Conservation (phyloP, 2,329 filamentous ascomycete species). For the Pseudogymnoascus sp. region DNA sequence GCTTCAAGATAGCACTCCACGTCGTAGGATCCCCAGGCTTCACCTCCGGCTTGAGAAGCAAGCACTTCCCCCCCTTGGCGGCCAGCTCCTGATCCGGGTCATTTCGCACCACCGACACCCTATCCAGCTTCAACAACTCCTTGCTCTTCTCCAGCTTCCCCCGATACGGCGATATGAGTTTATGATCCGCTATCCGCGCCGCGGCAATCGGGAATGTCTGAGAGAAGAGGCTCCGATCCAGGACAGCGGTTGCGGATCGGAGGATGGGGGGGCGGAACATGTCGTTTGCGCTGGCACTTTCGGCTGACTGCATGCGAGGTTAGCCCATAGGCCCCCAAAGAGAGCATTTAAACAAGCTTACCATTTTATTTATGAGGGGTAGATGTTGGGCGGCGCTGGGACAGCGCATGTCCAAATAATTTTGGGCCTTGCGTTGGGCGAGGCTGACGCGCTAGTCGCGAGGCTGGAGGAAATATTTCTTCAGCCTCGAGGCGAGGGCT, state of each 20-base stretch:
- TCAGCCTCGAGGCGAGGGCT: background rate
- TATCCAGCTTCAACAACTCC: slow-evolving; percentile 58
- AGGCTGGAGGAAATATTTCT: slow-evolving; percentile 3
- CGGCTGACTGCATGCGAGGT: background rate
- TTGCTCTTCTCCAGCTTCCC: slow-evolving; percentile 55
- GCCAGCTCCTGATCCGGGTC: slow-evolving; percentile 52
- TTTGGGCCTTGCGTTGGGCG: background rate
- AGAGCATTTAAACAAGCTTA: background rate
- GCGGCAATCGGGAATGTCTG: slow-evolving; percentile 70
- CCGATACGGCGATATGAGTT: slow-evolving; percentile 65
- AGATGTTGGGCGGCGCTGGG: background rate
- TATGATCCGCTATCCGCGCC: slow-evolving; percentile 66
- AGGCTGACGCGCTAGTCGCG: slow-evolving; percentile 5
- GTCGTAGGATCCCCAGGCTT: slow-evolving; percentile 54
- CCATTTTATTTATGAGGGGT: slow-evolving; percentile 5
- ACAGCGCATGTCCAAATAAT: slow-evolving; percentile 1
- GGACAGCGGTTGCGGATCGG: slow-evolving; percentile 61
- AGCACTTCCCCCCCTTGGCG: slow-evolving; percentile 49
- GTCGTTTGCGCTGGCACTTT: slow-evolving; percentile 8
- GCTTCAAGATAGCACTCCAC: slow-evolving; percentile 63
- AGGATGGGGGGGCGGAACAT: slow-evolving; percentile 72
- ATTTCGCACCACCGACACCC: slow-evolving; percentile 53
- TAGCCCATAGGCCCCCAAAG: background rate
- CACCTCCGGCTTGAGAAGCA: slow-evolving; percentile 51
- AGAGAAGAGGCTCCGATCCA: slow-evolving; percentile 78